Evolutionary conservation across 1,139 yeast species (phyloP), one percentile per base, ranked within the genome.

Genomic region (Kodamaea sp.): DNA sequence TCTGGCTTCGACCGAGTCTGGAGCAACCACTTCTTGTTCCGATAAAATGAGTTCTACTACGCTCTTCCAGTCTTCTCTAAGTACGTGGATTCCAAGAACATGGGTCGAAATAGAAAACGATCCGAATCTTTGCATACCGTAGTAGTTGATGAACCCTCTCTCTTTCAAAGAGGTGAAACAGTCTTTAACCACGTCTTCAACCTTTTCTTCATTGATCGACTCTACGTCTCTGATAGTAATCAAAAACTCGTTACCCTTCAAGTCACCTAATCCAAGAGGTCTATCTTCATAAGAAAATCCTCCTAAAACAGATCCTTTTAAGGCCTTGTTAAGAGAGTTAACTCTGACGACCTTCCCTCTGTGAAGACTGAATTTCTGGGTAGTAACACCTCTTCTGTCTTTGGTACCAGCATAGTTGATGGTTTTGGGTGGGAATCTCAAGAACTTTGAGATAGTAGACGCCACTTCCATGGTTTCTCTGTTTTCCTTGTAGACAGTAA

Each of bases 381-480:
- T 88, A 1, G 99, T 94, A 15, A 87, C 92, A 35, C 95, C 99
- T 54, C 99, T 78, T 51, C 97, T 78, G 59, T 92, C 99, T 53
- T 92, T 92, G 4, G 98, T 94, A 14, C 99, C 99, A 0, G 97
- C 95, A 59, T 82, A 89, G 35, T 85, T 73, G 24, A 92, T 72
- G 23, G 69, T 58, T 47, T 82, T 84, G 6, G 83, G 70, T 12
- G 90, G 92, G 12, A 85, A 63, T 42, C 90, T 75, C 47, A 92
- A 67, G 44, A 86, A 75, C 53, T 83, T 84, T 25, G 92, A 68
- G 29, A 92, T 66, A 22, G 84, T 64, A 19, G 80, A 75, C 1
- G 95, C 94, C 7, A 87, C 90, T 59, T 92, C 97, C 97, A 92
- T 89, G 1, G 99, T 90, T 52, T 92, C 99, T 56, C 92, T 85